A percentile compares a stretch with the other conserved stretches of the same genome.
These are phyloP conservation scores for Suillus luteus DNA, from an alignment of 768 basidiomycete genomes.

Conservation along the genomic window DNA sequence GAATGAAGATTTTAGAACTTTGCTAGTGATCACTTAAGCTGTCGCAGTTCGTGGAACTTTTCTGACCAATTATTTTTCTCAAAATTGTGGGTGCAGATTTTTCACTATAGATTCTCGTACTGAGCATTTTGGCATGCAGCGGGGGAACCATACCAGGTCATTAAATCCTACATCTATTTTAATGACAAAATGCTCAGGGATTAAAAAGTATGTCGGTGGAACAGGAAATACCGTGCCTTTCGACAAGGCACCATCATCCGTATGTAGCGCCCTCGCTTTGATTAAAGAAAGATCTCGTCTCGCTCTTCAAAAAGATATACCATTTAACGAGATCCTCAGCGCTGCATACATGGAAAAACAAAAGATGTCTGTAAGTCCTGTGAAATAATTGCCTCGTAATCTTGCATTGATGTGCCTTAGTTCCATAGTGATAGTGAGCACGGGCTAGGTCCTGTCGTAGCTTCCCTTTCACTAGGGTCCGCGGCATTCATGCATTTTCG, in stretches of 20 bases:
- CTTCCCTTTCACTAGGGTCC: conserved; percentile 76
- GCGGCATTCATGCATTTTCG: conserved; percentile 83
- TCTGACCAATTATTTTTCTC: conserved; percentile 82
- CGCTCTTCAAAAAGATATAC: conserved; percentile 40
- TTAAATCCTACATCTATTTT: background rate
- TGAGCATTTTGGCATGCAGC: conserved; percentile 42
- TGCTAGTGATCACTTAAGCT: conserved; percentile 9
- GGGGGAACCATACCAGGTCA: conserved; percentile 78
- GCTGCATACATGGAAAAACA: conserved; percentile 87
- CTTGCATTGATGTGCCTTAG: conserved; percentile 37
- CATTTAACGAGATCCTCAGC: conserved; percentile 79
- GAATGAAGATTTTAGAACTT: background rate
- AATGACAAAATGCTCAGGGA: conserved; percentile 14
- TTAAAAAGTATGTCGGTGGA: conserved; percentile 71
- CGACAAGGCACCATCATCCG: conserved; percentile 56
- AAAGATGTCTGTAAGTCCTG: conserved; percentile 71
- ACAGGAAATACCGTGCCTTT: conserved; percentile 73
- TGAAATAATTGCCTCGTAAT: conserved; percentile 3
- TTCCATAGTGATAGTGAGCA: conserved; percentile 81
- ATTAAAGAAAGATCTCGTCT: conserved; percentile 56
- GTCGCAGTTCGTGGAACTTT: conserved; percentile 63
- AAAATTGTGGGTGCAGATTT: conserved; percentile 61
- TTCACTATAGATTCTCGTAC: background rate
- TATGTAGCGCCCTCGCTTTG: conserved; percentile 55
- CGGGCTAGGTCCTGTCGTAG: conserved; percentile 72